These are phyloP conservation scores for Porcisia deanei DNA, from an alignment of 208 protist genomes.

Conservation along the genomic window DNA sequence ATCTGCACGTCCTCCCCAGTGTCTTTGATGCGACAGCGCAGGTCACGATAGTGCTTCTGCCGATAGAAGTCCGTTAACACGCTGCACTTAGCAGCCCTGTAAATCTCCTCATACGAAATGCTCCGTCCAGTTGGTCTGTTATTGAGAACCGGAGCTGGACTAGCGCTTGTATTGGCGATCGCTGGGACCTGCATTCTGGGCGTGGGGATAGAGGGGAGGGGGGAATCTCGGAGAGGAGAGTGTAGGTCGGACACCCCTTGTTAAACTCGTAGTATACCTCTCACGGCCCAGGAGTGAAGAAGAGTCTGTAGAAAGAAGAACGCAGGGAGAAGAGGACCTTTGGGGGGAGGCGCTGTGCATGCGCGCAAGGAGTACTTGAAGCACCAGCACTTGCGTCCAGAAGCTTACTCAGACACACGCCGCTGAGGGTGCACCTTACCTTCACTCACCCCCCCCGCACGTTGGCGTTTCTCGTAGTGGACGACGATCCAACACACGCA, in stretches of 20 bases:
- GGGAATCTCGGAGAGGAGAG: not conserved
- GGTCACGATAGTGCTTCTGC: constrained; percentile 42
- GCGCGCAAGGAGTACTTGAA: not conserved
- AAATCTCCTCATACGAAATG: constrained; percentile 64
- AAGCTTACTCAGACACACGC: not conserved
- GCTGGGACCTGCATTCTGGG: constrained; percentile 47
- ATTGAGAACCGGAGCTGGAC: constrained; percentile 59
- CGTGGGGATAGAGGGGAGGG: not conserved
- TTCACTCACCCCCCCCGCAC: not conserved
- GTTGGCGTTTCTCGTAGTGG: no score
- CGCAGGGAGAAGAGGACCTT: not conserved
- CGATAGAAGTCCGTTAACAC: constrained; percentile 69
- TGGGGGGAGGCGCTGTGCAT: not conserved
- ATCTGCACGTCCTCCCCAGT: constrained; percentile 53
- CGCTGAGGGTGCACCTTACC: not conserved
- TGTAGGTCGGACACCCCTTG: not conserved
- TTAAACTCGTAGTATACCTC: not conserved
- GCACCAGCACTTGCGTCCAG: not conserved
- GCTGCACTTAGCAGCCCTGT: constrained; percentile 39
- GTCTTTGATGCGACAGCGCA: constrained; percentile 17
- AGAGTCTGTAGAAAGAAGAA: not conserved
- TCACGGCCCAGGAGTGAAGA: not conserved
- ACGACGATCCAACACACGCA: not conserved
- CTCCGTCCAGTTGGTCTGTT: constrained; percentile 29
- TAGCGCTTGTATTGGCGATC: constrained; percentile 38